Evolutionary conservation across 1,284 basidiomycete genomes (phyloP), one percentile per base, ranked within the genome.

Genomic region (Somion occarium): DNA sequence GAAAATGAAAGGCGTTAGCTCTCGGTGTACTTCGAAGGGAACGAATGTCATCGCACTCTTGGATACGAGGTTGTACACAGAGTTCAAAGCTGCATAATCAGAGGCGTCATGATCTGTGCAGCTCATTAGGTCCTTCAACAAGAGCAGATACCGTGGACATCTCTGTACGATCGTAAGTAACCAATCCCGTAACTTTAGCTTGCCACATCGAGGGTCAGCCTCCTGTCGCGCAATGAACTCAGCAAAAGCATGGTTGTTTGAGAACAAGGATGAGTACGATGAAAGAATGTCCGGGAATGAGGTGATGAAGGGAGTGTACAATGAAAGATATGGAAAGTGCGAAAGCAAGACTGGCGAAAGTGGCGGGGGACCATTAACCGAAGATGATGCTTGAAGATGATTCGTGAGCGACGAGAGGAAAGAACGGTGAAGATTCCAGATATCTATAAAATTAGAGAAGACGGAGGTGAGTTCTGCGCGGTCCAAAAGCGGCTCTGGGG

Each of bases 391-490:
- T 58, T 64, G 62, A 30, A 85, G 65, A 52, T 78, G 70, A 34
- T 68, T 61, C 4, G 74, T 73, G 24, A 92, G 74, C 2, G 83
- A 78, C 13, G 76, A 70, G 54, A 85, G 80, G 62, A 93, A 84
- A n/a, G 88, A 83, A 47, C 79, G 84, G 67, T 93, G 91, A 49
- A 95, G 76, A 59, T 92, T 91, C 81, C 90, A 88, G 44, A 96
- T 93, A 69, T 95, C 92, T 63, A 89, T 83, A 62, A 95, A 93
- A 66, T 94, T 94, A 56, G 85, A 86, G 66, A 96, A 96, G 45
- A 94, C 76, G 15, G 84, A 78, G 2, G 81, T 84, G 54, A 95
- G 76, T 45, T 83, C 79, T 12, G 79, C 69, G 52, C 87, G 82
- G 50, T 82, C 76, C 46, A 95, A 74, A 18, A 93, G 70, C 3